Evolutionary conservation across 2,329 filamentous ascomycete species (phyloP).

Genomic region (Talaromyces atroroseus): DNA sequence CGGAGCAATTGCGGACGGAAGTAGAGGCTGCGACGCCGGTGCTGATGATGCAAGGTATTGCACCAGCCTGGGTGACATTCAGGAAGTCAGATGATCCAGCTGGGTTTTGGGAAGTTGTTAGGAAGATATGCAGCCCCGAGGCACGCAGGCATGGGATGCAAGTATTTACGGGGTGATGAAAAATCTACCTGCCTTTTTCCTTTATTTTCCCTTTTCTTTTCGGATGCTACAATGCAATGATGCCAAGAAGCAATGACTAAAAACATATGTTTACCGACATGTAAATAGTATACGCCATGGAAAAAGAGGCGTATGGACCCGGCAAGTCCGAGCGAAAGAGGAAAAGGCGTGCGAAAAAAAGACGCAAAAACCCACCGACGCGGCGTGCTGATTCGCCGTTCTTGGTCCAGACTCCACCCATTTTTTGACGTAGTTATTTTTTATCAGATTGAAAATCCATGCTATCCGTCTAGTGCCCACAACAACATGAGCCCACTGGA

Average conservation of each 20-base stretch:
- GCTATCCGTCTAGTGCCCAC: neutral
- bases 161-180: neutral
- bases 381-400: neutral
- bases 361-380: neutral
- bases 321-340: too few species aligned
- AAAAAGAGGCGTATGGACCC: too few species aligned
- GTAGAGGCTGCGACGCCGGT: neutral
- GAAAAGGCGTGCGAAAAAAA: too few species aligned
- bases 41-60: neutral
- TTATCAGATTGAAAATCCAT: constrained; percentile 1
- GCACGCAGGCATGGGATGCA: neutral
- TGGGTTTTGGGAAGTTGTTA: neutral
- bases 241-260: too few species aligned
- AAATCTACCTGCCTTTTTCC: too few species aligned
- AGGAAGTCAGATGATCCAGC: neutral
- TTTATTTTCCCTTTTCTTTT: too few species aligned
- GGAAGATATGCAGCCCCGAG: neutral
- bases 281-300: too few species aligned
- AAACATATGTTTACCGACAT: too few species aligned
- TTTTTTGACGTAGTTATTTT: neutral
- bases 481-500: too few species aligned
- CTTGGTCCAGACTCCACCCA: neutral
- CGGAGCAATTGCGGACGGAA: neutral
- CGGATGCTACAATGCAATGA: too few species aligned
- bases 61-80: neutral